A percentile compares a stretch with the other conserved stretches of the same genome.
Conservation (phyloP, 257 asterid genomes). For the Przewalskia tangutica region DNA sequence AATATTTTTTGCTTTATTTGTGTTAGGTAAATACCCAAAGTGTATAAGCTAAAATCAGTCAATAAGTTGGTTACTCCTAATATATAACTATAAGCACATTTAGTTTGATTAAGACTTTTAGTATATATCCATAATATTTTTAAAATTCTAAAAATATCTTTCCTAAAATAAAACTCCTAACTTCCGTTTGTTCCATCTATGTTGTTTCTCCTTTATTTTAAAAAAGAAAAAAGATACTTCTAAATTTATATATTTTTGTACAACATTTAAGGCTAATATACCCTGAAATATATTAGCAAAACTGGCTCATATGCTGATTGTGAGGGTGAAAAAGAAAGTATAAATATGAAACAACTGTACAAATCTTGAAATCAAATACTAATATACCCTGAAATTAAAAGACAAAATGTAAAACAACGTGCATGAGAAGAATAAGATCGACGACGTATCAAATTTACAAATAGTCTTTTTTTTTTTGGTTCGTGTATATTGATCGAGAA, state of each 20-base stretch:
- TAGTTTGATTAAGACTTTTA: background rate
- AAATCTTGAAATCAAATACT: background rate
- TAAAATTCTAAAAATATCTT: too few species aligned
- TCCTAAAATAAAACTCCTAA: too few species aligned
- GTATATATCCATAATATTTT: too few species aligned
- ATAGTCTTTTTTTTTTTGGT: background rate
- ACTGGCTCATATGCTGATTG: background rate
- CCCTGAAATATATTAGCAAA: too few species aligned
- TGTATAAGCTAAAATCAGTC: too few species aligned
- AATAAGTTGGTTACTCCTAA: background rate
- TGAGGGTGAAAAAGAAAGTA: background rate
- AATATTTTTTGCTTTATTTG: background rate
- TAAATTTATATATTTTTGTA: too few species aligned
- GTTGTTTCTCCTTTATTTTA: background rate
- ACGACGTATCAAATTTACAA: too few species aligned
- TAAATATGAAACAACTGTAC: background rate
- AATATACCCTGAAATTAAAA: too few species aligned
- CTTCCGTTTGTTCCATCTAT: background rate
- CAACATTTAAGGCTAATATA: background rate
- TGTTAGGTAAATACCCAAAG: too few species aligned
- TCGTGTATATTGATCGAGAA: background rate
- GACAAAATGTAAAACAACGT: background rate
- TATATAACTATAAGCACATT: background rate
- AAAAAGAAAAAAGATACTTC: too few species aligned
- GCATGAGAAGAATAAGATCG: background rate